Percentiles rank a stretch among this genome's conserved stretches.
Conservation (phyloP, 306 rosid species). For the Casuarina cunninghamiana region DNA sequence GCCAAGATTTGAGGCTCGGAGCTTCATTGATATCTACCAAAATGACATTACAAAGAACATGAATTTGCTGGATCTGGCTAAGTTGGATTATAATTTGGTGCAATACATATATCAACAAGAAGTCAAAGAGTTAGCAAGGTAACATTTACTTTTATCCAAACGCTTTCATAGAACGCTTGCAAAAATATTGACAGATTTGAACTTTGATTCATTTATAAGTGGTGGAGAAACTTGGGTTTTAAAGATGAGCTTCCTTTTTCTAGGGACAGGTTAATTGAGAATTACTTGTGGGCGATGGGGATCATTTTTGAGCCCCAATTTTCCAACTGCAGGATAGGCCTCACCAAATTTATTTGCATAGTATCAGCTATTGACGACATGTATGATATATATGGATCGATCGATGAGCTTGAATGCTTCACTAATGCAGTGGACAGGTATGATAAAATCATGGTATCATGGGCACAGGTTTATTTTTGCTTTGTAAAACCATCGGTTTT, state of each 20-base stretch:
- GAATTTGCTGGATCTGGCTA: conserved; percentile 32
- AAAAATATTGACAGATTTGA: background rate
- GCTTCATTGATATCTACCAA: conserved; percentile 22
- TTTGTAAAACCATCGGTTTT: background rate
- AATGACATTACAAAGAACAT: conserved; percentile 8
- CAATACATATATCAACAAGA: conserved; percentile 29
- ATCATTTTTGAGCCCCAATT: conserved; percentile 23
- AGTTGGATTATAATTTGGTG: conserved; percentile 39
- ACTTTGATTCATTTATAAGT: conserved; percentile 6
- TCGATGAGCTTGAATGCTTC: conserved; percentile 36
- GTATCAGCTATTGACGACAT: conserved; percentile 31
- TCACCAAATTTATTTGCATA: conserved; percentile 40
- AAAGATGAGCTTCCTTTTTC: conserved; percentile 25
- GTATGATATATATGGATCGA: conserved; percentile 36
- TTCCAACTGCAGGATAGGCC: conserved; percentile 33
- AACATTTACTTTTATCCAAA: background rate
- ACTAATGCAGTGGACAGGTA: conserved; percentile 28
- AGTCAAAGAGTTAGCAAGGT: conserved; percentile 28
- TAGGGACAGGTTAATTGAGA: conserved; percentile 37
- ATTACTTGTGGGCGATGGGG: conserved; percentile 36
- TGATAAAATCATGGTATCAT: background rate
- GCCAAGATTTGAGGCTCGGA: conserved; percentile 28
- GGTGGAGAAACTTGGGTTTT: conserved; percentile 36
- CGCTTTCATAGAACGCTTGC: background rate
- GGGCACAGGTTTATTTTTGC: background rate